A percentile compares a stretch with the other conserved stretches of the same genome.
phyloP scores from a whole-genome alignment of 768 basidiomycete genomes.

The Termitomyces sp. region DNA sequence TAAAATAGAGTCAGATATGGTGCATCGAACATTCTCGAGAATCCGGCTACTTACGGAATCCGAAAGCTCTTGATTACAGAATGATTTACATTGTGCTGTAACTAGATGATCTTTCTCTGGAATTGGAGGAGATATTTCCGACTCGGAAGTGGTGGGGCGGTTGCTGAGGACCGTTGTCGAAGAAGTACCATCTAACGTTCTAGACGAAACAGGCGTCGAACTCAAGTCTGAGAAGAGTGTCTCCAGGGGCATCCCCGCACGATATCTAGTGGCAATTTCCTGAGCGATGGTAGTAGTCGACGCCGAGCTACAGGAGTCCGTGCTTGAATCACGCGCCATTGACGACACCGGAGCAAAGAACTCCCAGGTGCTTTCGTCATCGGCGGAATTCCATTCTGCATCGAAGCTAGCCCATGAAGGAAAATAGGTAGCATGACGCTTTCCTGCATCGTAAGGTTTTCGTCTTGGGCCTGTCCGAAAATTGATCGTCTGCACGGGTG shows the following conservation, averaged over 20 bases:
- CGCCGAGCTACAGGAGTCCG: slow-evolving; percentile 16
- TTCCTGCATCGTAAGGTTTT: slow-evolving; percentile 13
- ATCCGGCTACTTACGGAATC: slow-evolving; percentile 29
- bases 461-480: slow-evolving; percentile 2
- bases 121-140: slow-evolving; percentile 10
- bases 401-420: slow-evolving; percentile 19
- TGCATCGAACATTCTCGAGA: not conserved
- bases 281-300: slow-evolving; percentile 31
- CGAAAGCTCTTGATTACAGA: slow-evolving; percentile 28
- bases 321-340: slow-evolving; percentile 19
- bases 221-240: not conserved
- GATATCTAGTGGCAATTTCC: slow-evolving; percentile 30
- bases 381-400: slow-evolving; percentile 15
- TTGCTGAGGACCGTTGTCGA: not conserved
- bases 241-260: slow-evolving; percentile 26
- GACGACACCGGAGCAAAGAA: slow-evolving; percentile 23
- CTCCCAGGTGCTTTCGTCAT: slow-evolving; percentile 31
- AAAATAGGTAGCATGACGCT: slow-evolving; percentile 31
- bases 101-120: slow-evolving; percentile 13
- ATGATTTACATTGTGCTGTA: slow-evolving; percentile 27
- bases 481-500: not conserved
- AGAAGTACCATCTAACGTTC: not conserved
- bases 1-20: slow-evolving; percentile 8
- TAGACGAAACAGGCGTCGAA: not conserved
- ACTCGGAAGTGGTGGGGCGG: not conserved